phyloP scores from a whole-genome alignment of 192 early-diverging fungal genomes.

The Entomortierella chlamydospora region DNA sequence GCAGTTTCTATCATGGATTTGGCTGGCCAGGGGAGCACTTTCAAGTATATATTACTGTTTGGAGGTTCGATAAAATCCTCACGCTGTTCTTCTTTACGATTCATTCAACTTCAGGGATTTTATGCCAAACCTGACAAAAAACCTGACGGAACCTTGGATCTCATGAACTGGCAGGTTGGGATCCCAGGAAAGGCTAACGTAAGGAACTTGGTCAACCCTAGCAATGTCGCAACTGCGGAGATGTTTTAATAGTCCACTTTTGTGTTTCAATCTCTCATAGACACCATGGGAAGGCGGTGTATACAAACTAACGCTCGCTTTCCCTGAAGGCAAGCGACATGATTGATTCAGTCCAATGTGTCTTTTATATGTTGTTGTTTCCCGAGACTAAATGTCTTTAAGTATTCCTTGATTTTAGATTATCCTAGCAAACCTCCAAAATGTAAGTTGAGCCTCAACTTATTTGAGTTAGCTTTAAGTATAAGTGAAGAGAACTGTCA shows the following conservation, averaged over 20 bases:
- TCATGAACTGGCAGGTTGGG: slow-evolving; percentile 84
- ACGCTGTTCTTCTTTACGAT: background rate
- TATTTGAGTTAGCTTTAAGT: slow-evolving; percentile 1
- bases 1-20: background rate
- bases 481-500: too few species aligned
- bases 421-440: slow-evolving; percentile 62
- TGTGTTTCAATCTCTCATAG: slow-evolving; percentile 36
- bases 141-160: slow-evolving; percentile 79
- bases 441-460: slow-evolving; percentile 19
- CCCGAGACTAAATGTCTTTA: background rate
- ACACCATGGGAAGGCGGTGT: slow-evolving; percentile 92
- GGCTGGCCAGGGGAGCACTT: too few species aligned
- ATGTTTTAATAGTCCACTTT: background rate
- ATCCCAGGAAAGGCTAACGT: slow-evolving; percentile 65
- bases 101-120: slow-evolving; percentile 76
- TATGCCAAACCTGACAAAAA: slow-evolving; percentile 92
- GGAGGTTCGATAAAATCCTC: too few species aligned
- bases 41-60: too few species aligned
- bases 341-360: too few species aligned
- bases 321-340: slow-evolving; percentile 76
- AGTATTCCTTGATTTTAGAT: slow-evolving; percentile 25
- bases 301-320: slow-evolving; percentile 84
- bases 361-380: background rate
- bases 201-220: slow-evolving; percentile 1
- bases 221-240: background rate